Evolutionary conservation across 2,329 filamentous ascomycete genomes (phyloP).

Genomic region (Zymoseptoria ardabiliae): DNA sequence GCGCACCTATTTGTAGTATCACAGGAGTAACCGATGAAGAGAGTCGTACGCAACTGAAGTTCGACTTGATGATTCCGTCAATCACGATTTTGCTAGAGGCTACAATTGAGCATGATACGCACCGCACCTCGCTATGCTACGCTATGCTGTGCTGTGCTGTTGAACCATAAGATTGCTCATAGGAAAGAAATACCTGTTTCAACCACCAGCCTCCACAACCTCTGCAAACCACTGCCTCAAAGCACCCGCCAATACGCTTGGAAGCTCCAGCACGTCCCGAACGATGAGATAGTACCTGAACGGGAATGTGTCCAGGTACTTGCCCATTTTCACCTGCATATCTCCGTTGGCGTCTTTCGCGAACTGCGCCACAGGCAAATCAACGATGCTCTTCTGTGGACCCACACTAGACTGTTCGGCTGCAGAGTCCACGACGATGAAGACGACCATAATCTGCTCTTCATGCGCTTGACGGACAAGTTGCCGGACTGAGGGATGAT

Average conservation of each 20-base stretch:
- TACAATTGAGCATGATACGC: neutral
- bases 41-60: neutral
- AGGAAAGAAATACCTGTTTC: neutral
- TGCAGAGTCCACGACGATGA: conserved; percentile 79
- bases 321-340: conserved; percentile 67
- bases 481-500: conserved; percentile 74
- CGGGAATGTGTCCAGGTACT: conserved; percentile 91
- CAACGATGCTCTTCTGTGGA: conserved; percentile 62
- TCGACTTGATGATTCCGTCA: neutral
- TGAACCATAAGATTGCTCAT: too few species aligned
- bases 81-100: neutral
- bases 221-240: conserved; percentile 93
- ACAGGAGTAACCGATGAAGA: neutral
- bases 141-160: neutral
- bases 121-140: neutral
- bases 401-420: conserved; percentile 12
- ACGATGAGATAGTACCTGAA: conserved; percentile 97
- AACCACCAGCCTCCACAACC: conserved; percentile 43
- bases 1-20: neutral
- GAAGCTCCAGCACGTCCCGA: conserved; percentile 82
- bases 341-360: conserved; percentile 58
- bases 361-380: conserved; percentile 82
- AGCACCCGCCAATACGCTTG: conserved; percentile 76
- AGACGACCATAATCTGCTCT: conserved; percentile 95
- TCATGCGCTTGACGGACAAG: conserved; percentile 83